Base-by-base conservation (phyloP, 2,329 filamentous ascomycete genomes). In the Tolypocladium sp. region DNA sequence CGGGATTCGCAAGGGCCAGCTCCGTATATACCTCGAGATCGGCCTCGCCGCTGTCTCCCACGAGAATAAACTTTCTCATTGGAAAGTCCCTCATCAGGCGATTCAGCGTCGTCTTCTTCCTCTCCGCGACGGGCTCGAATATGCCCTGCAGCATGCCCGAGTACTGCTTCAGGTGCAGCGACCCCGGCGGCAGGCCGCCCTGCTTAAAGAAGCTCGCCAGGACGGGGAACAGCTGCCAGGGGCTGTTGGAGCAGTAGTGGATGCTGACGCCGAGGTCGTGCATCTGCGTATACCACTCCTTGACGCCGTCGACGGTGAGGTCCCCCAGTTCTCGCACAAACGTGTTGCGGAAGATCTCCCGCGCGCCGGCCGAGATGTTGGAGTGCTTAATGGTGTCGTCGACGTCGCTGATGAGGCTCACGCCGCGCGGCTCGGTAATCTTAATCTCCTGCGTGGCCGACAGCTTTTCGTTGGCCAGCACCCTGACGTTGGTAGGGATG, bases 201-300 rank as follows among this genome's bases (percentile, higher is more conserved):
- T 88, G 75, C 63, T 87, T 85, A 71, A 97, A 96, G 71, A 89
- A 99, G 57, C 84, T 91, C 6, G 90, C 88, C 13, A 99, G 77
- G 2, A 97, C 85, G 0, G 94, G 94, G 67, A 91, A 99, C 8
- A 99, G 81, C 71, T 99, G 95, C 95, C 95, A 99, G 0, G 94
- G 94, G 56, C 93, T 96, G 73, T 99, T 99, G n/a, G 94, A 99
- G 64, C 96, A 95, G 72, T 99, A 99, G 70, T 99, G 95, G 57
- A 99, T 82, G 66, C 87, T 85, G 30, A 97, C 93, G 22, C 92
- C 92, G 76, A 93, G 85, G 25, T 86, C 79, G 44, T 89, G 82
- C 74, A 99, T 81, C 25, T 80, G 80, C 41, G 79, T 85, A 70
- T 97, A 99, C 93, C 94, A 97, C 62, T 95, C 91, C 60, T 80